phyloP scores from a whole-genome alignment of 2,329 filamentous ascomycete genomes.

The Claviceps maximensis region DNA sequence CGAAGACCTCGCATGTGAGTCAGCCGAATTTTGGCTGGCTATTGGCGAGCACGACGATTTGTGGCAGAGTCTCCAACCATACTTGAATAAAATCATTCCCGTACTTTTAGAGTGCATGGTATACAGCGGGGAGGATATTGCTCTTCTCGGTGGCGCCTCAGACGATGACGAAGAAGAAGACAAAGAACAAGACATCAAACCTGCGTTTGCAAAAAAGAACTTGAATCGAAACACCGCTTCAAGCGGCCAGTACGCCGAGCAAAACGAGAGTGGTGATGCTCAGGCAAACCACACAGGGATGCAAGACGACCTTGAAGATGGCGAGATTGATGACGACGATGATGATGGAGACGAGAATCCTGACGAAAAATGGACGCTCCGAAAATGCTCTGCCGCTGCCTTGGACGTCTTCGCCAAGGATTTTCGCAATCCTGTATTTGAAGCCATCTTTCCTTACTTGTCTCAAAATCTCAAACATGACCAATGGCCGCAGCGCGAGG shows the following conservation, averaged over 20 bases:
- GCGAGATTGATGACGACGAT: slow-evolving; percentile 61
- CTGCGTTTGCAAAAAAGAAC: slow-evolving; percentile 67
- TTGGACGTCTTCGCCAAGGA: slow-evolving; percentile 88
- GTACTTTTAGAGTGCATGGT: slow-evolving; percentile 91
- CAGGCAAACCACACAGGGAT: slow-evolving; percentile 44
- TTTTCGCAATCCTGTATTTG: slow-evolving; percentile 78
- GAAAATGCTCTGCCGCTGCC: slow-evolving; percentile 93
- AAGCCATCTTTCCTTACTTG: slow-evolving; percentile 83
- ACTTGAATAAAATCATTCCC: slow-evolving; percentile 74
- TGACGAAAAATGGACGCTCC: slow-evolving; percentile 86
- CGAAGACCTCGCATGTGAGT: slow-evolving; percentile 81
- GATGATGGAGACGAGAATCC: slow-evolving; percentile 71
- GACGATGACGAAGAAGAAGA: slow-evolving; percentile 90
- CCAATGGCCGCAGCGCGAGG: slow-evolving; percentile 87
- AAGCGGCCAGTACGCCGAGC: slow-evolving; percentile 24
- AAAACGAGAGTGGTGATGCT: slow-evolving; percentile 20
- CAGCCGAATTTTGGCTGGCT: slow-evolving; percentile 94
- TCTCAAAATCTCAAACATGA: slow-evolving; percentile 76
- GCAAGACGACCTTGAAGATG: slow-evolving; percentile 73
- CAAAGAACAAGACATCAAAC: slow-evolving; percentile 79
- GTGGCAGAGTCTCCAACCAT: slow-evolving; percentile 62
- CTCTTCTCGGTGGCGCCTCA: slow-evolving; percentile 67
- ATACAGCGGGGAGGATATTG: slow-evolving; percentile 87
- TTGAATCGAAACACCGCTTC: slow-evolving; percentile 45
- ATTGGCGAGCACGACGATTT: slow-evolving; percentile 78